phyloP scores from a whole-genome alignment of 1,284 basidiomycete species.

The Cryptococcus floricola region DNA sequence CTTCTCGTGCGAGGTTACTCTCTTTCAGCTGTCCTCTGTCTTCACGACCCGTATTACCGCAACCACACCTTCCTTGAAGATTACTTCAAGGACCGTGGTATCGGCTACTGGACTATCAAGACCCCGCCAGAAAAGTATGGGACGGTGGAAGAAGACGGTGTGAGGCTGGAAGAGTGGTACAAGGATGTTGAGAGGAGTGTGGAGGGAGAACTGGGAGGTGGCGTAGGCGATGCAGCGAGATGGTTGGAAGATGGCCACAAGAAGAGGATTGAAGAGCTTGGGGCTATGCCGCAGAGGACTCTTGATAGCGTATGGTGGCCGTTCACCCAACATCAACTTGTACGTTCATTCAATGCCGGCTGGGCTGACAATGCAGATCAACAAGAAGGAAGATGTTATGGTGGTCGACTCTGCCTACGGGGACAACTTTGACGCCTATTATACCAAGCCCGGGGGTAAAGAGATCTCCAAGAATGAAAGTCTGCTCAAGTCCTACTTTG shows the following conservation, averaged over 20 bases:
- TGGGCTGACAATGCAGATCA: conserved; percentile 50
- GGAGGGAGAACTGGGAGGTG: conserved; percentile 32
- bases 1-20: conserved; percentile 84
- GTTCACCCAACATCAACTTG: conserved; percentile 81
- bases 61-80: conserved; percentile 77
- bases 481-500: conserved; percentile 69
- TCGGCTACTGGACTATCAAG: conserved; percentile 37
- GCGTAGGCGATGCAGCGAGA: conserved; percentile 56
- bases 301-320: conserved; percentile 91
- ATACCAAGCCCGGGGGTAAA: conserved; percentile 30
- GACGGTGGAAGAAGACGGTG: conserved; percentile 58
- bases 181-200: conserved; percentile 34
- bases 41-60: conserved; percentile 78
- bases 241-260: conserved; percentile 65
- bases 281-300: conserved; percentile 73
- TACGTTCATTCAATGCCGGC: conserved; percentile 12
- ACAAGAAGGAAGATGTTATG: conserved; percentile 67
- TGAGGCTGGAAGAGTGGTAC: conserved; percentile 69
- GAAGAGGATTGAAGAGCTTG: conserved; percentile 63
- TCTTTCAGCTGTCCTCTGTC: conserved; percentile 80
- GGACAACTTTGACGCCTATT: conserved; percentile 76
- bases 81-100: conserved; percentile 67
- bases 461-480: conserved; percentile 28
- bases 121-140: conserved; percentile 50
- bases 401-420: conserved; percentile 87